phyloP scores from a whole-genome alignment of 225 moss, liverwort and hornwort species.

The Marchantia paleacea region DNA sequence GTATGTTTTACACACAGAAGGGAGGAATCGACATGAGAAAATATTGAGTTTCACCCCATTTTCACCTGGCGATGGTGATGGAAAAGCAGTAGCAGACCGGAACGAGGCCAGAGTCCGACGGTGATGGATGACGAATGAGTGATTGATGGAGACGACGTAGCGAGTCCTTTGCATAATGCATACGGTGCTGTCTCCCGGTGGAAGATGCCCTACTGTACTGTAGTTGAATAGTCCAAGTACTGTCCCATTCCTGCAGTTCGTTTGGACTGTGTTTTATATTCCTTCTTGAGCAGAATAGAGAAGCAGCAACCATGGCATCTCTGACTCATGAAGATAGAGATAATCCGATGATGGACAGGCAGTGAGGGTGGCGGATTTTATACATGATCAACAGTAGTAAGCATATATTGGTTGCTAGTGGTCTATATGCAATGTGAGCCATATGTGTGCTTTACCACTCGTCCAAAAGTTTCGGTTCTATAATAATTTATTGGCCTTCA shows the following conservation, averaged over 20 bases:
- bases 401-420: not conserved
- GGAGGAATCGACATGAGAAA: too few species aligned
- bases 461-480: not conserved
- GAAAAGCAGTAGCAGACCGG: too few species aligned
- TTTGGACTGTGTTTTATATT: not conserved
- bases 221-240: not conserved
- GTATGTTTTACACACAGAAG: too few species aligned
- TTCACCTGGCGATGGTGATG: too few species aligned
- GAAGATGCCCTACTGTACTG: not conserved
- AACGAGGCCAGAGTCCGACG: too few species aligned
- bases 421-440: not conserved
- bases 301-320: not conserved
- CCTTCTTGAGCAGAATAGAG: not conserved
- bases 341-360: not conserved
- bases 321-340: slow-evolving; percentile 1
- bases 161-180: too few species aligned
- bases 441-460: not conserved
- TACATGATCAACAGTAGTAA: not conserved
- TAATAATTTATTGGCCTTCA: not conserved
- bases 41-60: too few species aligned
- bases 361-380: not conserved
- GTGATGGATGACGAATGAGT: too few species aligned
- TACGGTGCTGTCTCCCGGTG: too few species aligned
- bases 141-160: too few species aligned
- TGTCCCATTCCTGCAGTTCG: not conserved